Conservation (phyloP, 73 alveolate species). For the Stentor coeruleus region DNA sequence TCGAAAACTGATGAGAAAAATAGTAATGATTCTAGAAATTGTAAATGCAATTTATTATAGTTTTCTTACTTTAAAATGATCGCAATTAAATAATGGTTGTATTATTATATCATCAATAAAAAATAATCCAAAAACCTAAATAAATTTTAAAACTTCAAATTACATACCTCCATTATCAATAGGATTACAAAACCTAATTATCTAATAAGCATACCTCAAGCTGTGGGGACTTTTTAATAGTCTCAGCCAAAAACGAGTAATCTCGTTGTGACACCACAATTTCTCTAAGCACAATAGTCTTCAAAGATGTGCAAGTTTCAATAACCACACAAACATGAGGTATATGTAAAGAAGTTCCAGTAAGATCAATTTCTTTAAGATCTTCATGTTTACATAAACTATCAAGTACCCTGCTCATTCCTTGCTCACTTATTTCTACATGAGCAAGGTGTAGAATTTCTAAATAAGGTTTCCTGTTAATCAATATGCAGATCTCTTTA, state of each 20-base stretch:
- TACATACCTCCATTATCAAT: too few relatives aligned
- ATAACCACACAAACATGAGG: conserved; percentile 3
- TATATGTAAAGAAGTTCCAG: background rate
- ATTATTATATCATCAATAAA: too few relatives aligned
- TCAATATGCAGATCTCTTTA: background rate
- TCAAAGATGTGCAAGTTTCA: background rate
- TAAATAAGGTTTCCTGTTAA: background rate
- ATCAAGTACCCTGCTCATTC: conserved; percentile 1
- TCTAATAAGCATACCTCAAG: conserved; percentile 22
- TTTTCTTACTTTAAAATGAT: too few relatives aligned
- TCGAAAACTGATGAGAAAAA: too few relatives aligned
- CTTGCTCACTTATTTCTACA: background rate
- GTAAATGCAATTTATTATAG: too few relatives aligned
- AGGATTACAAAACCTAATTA: too few relatives aligned
- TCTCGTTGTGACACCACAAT: background rate
- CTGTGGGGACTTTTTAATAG: conserved; percentile 17
- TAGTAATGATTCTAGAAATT: too few relatives aligned
- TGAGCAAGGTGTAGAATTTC: conserved; percentile 17
- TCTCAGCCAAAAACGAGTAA: conserved; percentile 4
- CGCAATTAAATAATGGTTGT: too few relatives aligned
- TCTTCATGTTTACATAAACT: conserved; percentile 3
- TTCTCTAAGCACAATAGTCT: conserved; percentile 20
- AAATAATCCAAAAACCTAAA: too few relatives aligned
- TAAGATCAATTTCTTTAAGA: background rate
- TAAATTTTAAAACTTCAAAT: too few relatives aligned